Evolutionary conservation across 225 moss, liverwort and hornwort genomes (phyloP).

Genomic region (Marchantia polymorpha): DNA sequence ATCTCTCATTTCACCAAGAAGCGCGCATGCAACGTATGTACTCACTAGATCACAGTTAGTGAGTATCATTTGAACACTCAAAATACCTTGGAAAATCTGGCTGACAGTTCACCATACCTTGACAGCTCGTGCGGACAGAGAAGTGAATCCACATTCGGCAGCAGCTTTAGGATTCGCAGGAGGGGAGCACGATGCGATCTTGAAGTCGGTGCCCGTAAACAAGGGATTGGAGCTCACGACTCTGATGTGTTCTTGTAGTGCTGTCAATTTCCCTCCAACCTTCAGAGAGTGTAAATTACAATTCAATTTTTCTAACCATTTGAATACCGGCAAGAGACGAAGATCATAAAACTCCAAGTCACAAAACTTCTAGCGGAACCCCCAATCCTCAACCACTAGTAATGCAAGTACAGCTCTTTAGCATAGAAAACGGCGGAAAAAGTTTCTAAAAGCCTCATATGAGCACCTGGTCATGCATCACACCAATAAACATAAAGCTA

Average conservation of each 20-base stretch:
- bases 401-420: too few species aligned
- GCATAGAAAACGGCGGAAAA: background rate
- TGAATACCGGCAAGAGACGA: background rate
- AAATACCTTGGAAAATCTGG: too few species aligned
- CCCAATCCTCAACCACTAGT: background rate
- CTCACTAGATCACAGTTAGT: too few species aligned
- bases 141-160: slow-evolving; percentile 62
- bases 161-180: slow-evolving; percentile 50
- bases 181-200: slow-evolving; percentile 54
- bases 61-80: too few species aligned
- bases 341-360: background rate
- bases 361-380: background rate
- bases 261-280: slow-evolving; percentile 51
- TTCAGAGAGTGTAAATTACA: background rate
- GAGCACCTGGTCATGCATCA: too few species aligned
- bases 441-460: background rate
- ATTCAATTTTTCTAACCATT: background rate
- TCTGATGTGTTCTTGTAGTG: slow-evolving; percentile 45
- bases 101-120: slow-evolving; percentile 29
- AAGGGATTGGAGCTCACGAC: slow-evolving; percentile 55
- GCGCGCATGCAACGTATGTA: too few species aligned
- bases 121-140: slow-evolving; percentile 77
- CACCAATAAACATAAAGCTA: background rate
- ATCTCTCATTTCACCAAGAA: too few species aligned
- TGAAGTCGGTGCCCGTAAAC: slow-evolving; percentile 77